Evolutionary conservation across 2,329 filamentous ascomycete species (phyloP).

Genomic region (Aspergillus puulaauensis): DNA sequence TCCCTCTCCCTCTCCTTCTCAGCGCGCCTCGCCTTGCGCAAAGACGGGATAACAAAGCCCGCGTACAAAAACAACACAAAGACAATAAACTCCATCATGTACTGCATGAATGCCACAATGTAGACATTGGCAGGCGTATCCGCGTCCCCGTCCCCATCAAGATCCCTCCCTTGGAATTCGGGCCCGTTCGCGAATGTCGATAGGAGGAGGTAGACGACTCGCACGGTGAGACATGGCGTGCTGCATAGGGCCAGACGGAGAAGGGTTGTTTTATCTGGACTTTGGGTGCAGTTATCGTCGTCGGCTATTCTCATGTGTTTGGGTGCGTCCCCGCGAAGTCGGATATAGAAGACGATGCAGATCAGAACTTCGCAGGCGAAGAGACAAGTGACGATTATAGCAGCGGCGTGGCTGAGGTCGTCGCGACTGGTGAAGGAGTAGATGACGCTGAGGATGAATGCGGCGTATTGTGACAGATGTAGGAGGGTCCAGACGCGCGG

Average conservation of each 20-base stretch:
- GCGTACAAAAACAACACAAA: background rate
- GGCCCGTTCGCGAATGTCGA: background rate
- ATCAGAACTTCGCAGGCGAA: background rate
- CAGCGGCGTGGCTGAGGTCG: background rate
- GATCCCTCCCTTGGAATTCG: background rate
- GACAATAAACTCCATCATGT: background rate
- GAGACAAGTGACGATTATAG: background rate
- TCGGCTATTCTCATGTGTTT: background rate
- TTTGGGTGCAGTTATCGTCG: background rate
- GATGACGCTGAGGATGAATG: background rate
- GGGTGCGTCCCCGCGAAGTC: background rate
- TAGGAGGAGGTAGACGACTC: background rate
- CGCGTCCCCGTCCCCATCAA: background rate
- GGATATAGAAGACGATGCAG: background rate
- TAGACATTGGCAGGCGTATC: background rate
- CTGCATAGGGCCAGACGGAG: background rate
- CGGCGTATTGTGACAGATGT: background rate
- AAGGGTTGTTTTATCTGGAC: background rate
- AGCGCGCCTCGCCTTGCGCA: background rate
- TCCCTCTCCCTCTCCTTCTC: background rate
- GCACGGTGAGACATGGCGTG: background rate
- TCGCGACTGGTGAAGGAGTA: background rate
- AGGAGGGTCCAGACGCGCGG: background rate
- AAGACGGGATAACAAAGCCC: background rate
- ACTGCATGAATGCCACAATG: background rate